Evolutionary conservation across 1,284 basidiomycete species (phyloP), one percentile per base, ranked within the genome.

Genomic region (Earliella scabrosa): DNA sequence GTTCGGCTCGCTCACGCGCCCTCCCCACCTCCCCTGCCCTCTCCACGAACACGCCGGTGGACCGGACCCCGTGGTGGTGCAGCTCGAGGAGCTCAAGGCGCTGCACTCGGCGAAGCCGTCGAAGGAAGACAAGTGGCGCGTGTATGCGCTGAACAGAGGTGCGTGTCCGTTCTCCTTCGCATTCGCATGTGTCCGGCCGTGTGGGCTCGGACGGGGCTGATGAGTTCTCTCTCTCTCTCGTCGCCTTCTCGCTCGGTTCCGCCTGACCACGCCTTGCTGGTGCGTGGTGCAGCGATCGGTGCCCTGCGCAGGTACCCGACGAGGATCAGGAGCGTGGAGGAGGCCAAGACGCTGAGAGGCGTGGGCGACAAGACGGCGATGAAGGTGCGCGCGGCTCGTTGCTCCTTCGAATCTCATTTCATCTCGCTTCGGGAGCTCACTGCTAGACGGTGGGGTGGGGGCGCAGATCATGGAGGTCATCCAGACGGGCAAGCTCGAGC

Each of bases 401-500:
- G n/a, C 35, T 38, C 20, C 34, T 16, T 31, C 45, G 13, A 49
- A n/a, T 27, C 13, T 13, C 18, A 34, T 24, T 51, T 27, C 27
- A 18, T 39, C 16, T 31, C 29, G n/a, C n/a, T 21, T 5, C 10
- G 24, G 10, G 26, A 31, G 21, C 18, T 23, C 44, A 46, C 9
- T n/a, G 45, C 4, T 44, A n/a, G n/a, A n/a, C n/a, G n/a, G n/a
- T n/a, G n/a, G n/a, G n/a, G n/a, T n/a, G n/a, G n/a, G n/a, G n/a
- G n/a, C n/a, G n/a, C 29, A 31, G 88, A 89, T 93, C 49, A 82
- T 85, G 77, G 92, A 93, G 69, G 91, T 93, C 24, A 68, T 90
- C 24, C 67, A 83, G 56, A 92, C 90, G 0, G 92, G 92, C 0
- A 71, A 78, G 36, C 75, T 91, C 24, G 75, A 75, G 21, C 80